Base-by-base conservation (phyloP, 176 grass and related monocot species). In the Elymus sibiricus region DNA sequence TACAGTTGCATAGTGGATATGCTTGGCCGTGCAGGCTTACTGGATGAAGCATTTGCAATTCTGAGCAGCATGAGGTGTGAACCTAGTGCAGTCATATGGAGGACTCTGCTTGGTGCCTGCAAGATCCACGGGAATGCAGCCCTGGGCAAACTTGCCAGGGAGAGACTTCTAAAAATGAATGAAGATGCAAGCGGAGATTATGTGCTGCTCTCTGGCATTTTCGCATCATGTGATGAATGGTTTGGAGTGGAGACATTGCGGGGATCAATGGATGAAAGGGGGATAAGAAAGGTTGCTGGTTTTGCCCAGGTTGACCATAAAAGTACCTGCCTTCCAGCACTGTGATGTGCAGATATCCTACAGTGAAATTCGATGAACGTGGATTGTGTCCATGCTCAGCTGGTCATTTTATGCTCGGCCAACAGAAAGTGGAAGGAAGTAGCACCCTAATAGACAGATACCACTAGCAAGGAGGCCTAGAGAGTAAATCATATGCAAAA, bases 171-270 rank as follows among this genome's bases (percentile, higher is more conserved):
- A 35, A 65, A 77, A 65, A 76, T 85, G 77, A 81, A 58, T 8
- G 73, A 78, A 78, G 86, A 88, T 80, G 66, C 79, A 62, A 90
- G 74, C 49, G 85, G 82, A 4, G 86, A 90, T 37, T 93, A 90
- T 83, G 74, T 93, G 17, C 46, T 90, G 79, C 82, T 90, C 17
- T 90, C 91, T 61, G 70, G 89, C 65, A 82, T 93, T 29, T 90
- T 88, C 22, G 86, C 88, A 10, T 83, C 78, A 17, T 49, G 43
- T 29, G 61, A 56, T 85, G 74, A 85, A 82, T 93, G 91, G 88
- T 29, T 70, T 46, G 81, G 58, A 47, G 78, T 90, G 46, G 88
- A 90, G 88, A 79, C 69, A 21, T 27, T 82, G 15, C 70, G 91
- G 42, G 82, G 76, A n/a, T 79, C 51, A 19, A 90, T 90, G 91